These are phyloP conservation scores for Pseudisothecium myosuroides DNA, from an alignment of 225 moss, liverwort and hornwort species.

Conservation along the genomic window DNA sequence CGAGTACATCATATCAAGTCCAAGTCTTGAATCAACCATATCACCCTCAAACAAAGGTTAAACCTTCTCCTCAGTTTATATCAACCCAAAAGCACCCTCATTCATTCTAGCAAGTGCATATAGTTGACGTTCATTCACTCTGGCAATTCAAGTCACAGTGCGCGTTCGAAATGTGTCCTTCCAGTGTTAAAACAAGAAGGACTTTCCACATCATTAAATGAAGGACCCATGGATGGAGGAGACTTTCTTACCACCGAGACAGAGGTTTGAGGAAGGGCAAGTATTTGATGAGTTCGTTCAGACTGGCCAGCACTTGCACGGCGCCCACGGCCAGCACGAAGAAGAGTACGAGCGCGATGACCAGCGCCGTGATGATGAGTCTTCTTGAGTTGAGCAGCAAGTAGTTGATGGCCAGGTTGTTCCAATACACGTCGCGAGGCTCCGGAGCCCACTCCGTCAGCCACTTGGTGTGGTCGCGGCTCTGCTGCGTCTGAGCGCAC, in stretches of 20 bases:
- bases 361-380: conserved; percentile 19
- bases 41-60: neutral
- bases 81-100: neutral
- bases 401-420: conserved; percentile 61
- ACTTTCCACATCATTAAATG: neutral
- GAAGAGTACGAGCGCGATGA: conserved; percentile 31
- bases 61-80: neutral
- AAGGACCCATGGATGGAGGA: neutral
- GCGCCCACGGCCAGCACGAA: conserved; percentile 65
- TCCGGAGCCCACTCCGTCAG: conserved; percentile 91
- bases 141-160: neutral
- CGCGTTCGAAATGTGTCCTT: neutral
- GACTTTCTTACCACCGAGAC: conserved; percentile 18
- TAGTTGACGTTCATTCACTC: neutral
- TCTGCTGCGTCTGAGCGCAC: conserved; percentile 86
- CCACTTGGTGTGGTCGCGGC: conserved; percentile 70
- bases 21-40: neutral
- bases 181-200: neutral
- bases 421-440: conserved; percentile 84
- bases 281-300: conserved; percentile 32
- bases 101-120: neutral
- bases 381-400: conserved; percentile 49
- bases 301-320: conserved; percentile 77
- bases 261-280: conserved; percentile 40
- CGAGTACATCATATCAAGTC: neutral